These are phyloP conservation scores for Microsporum canis DNA, from an alignment of 2,329 filamentous ascomycete species.

Conservation along the genomic window DNA sequence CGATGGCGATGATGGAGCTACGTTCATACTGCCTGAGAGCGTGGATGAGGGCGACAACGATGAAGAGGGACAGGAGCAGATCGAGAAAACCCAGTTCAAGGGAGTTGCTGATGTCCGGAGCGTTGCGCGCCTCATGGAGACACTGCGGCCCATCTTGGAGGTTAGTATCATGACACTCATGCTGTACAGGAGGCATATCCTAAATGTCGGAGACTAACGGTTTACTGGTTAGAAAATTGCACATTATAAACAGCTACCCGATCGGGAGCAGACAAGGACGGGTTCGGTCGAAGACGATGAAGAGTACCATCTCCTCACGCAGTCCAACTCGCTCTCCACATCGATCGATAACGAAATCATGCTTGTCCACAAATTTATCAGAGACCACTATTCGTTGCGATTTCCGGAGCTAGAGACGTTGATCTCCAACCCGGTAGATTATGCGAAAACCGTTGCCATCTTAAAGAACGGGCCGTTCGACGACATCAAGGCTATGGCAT, in stretches of 20 bases:
- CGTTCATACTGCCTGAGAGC: background rate
- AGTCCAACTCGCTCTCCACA: conserved; percentile 81
- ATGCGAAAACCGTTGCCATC: conserved; percentile 88
- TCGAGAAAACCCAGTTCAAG: conserved; percentile 71
- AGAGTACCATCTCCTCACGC: conserved; percentile 77
- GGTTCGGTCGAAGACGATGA: conserved; percentile 86
- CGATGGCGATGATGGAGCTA: background rate
- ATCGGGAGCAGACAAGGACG: conserved; percentile 51
- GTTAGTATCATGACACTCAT: conserved; percentile 43
- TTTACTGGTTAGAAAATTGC: conserved; percentile 58
- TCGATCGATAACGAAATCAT: conserved; percentile 88
- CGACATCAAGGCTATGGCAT: conserved; percentile 68
- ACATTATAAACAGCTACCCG: conserved; percentile 59
- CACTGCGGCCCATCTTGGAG: conserved; percentile 67
- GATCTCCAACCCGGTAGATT: conserved; percentile 84
- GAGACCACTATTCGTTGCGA: conserved; percentile 86
- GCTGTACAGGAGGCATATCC: background rate
- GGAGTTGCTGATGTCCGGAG: conserved; percentile 65
- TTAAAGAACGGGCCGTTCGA: conserved; percentile 87
- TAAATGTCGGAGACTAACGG: background rate
- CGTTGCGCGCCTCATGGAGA: conserved; percentile 70
- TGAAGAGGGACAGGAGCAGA: conserved; percentile 61
- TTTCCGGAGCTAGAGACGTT: conserved; percentile 89
- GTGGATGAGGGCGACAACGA: conserved; percentile 42
- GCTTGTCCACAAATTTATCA: conserved; percentile 88